These are phyloP conservation scores for Thelonectria rubi DNA, from an alignment of 2,329 filamentous ascomycete species.

Conservation along the genomic window DNA sequence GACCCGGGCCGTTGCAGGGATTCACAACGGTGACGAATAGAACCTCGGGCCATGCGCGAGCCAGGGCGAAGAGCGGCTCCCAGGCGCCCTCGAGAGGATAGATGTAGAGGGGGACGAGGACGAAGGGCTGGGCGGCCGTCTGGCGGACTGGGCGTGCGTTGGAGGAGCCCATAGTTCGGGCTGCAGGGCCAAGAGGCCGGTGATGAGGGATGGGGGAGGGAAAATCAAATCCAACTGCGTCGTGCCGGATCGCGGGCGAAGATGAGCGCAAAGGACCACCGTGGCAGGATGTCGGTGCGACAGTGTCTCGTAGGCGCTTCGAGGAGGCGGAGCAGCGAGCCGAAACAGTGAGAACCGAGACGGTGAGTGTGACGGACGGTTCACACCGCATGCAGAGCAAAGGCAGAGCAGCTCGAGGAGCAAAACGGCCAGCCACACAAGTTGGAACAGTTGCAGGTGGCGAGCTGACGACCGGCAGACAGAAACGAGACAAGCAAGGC, in stretches of 20 bases:
- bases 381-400: background rate
- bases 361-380: background rate
- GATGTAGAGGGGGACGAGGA: slow-evolving; percentile 30
- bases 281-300: background rate
- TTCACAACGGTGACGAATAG: slow-evolving; percentile 29
- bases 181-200: background rate
- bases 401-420: background rate
- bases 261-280: background rate
- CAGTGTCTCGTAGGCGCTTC: background rate
- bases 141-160: background rate
- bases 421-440: background rate
- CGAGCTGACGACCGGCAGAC: too few species aligned
- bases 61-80: slow-evolving; percentile 26
- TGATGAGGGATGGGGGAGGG: background rate
- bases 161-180: slow-evolving; percentile 11
- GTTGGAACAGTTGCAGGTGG: too few species aligned
- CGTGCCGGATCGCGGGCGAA: background rate
- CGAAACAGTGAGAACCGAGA: too few species aligned
- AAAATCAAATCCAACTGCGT: background rate
- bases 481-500: background rate
- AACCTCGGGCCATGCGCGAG: slow-evolving; percentile 18
- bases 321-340: too few species aligned
- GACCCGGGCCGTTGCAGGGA: slow-evolving; percentile 26
- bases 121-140: slow-evolving; percentile 15
- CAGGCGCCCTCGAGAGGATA: slow-evolving; percentile 26